phyloP scores from a whole-genome alignment of 139 green algal genomes.

The Yamagishiella unicocca region DNA sequence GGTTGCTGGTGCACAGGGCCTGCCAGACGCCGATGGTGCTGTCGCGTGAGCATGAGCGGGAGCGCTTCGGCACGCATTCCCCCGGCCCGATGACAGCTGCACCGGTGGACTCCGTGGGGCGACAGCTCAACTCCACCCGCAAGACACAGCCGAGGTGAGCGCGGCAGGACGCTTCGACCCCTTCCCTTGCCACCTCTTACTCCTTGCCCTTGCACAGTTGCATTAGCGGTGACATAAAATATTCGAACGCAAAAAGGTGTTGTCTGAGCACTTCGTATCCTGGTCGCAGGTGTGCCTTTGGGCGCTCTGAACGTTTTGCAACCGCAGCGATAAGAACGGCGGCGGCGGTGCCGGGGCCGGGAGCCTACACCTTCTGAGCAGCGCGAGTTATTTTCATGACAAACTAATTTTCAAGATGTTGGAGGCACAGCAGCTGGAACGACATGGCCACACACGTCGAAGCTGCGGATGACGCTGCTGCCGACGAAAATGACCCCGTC shows the following conservation, averaged over 20 bases:
- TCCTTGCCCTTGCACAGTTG: no score
- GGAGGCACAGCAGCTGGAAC: no score
- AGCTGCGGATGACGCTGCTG: no score
- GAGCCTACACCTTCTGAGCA: constrained; percentile 5
- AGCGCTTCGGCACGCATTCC: constrained; percentile 6
- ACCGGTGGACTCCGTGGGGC: constrained; percentile 8
- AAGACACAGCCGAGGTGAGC: constrained; percentile 37
- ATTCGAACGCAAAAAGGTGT: no score
- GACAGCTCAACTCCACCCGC: constrained; percentile 3
- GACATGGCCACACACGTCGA: no score
- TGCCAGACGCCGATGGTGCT: constrained; percentile 33
- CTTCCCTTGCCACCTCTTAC: no score
- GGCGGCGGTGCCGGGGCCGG: not conserved
- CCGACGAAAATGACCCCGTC: no score
- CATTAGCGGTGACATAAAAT: no score
- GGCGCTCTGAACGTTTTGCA: not conserved
- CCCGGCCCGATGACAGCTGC: constrained; percentile 25
- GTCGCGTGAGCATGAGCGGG: constrained; percentile 25
- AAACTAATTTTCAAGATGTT: no score
- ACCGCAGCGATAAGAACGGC: not conserved
- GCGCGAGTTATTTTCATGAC: no score
- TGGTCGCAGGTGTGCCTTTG: constrained; percentile 42
- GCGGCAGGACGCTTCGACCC: no score
- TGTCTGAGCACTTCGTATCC: no score
- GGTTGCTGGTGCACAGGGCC: not conserved